Base-by-base conservation (phyloP, 2,329 filamentous ascomycete species). In the Neofusicoccum umdonicola region DNA sequence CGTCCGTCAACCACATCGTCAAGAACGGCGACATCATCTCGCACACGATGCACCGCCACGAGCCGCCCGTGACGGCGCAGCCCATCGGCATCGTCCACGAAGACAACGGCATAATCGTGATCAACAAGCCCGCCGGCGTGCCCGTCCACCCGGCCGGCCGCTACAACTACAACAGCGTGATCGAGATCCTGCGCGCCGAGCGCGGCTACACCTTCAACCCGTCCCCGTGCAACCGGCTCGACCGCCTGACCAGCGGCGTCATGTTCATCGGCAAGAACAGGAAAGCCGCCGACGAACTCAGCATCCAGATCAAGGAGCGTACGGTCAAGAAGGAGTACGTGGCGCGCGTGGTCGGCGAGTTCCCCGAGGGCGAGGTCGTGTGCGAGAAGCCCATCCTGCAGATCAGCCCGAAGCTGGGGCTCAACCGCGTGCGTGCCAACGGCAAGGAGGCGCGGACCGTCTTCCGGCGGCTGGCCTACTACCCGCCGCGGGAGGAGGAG, bases 231-330 rank as follows among this genome's bases (percentile, higher is more conserved):
- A 97, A 99, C 73, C 85, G 95, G n/a, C 86, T 99, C 34, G 95
- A 99, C 75, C 85, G 95, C 61, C 81, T 99, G 71, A 99, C 95
- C 0, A 97, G 92, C 71, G 95, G 95, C 56, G 91, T 99, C 74
- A 98, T 99, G 94, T 99, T 99, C 77, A 88, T 99, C 70, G 95
- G 90, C 34, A 99, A 99, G 79, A 88, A 91, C 68, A 84, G 88
- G 42, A 86, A 88, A 71, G 91, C 91, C 0, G 94, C 95, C 0
- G 92, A 94, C 68, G 83, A 83, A 37, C 84, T 99, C 69, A 88
- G 89, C 63, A 80, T 84, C 47, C 90, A 97, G 76, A 91, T 99
- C 65, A 86, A 88, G 69, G 85, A 85, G 4, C 85, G 95, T 41
- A 94, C 90, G 0, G 91, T 99, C 42, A 88, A 92, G 70, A 99